Conservation (phyloP, 1,284 basidiomycete genomes). For the Cutaneotrichosporon dermatis region DNA sequence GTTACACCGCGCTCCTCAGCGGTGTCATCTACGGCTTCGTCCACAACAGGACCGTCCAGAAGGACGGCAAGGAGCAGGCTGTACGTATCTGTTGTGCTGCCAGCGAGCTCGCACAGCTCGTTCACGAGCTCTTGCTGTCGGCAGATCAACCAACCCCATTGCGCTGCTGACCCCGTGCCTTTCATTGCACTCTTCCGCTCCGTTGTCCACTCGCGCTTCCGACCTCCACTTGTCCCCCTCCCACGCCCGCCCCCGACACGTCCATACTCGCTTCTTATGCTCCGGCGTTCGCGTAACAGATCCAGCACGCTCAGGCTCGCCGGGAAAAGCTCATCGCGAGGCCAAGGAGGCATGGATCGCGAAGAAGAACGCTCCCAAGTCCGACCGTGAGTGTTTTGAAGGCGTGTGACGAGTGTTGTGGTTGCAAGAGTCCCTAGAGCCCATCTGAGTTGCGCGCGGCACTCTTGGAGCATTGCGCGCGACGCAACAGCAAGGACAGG, state of each 20-base stretch:
- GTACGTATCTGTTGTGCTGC: constrained; percentile 23
- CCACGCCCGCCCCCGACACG: not conserved
- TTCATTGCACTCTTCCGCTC: not conserved
- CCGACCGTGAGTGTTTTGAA: constrained; percentile 13
- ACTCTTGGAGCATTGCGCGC: too few species aligned
- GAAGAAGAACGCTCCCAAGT: constrained; percentile 55
- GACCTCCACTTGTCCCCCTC: not conserved
- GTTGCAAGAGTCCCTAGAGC: too few species aligned
- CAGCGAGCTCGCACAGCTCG: not conserved
- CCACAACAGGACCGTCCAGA: constrained; percentile 86
- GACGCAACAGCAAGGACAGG: too few species aligned
- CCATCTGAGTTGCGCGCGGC: too few species aligned
- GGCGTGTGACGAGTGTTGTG: too few species aligned
- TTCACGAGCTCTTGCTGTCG: not conserved
- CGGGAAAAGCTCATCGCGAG: constrained; percentile 75
- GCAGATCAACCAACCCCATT: constrained; percentile 1
- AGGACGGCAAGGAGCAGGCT: constrained; percentile 60
- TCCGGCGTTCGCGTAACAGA: constrained; percentile 1
- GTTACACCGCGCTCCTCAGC: constrained; percentile 84
- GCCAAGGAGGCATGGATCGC: constrained; percentile 87
- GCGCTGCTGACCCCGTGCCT: constrained; percentile 2
- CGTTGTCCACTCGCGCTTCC: not conserved
- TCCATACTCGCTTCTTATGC: too few species aligned
- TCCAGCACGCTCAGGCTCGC: constrained; percentile 46
- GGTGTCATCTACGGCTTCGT: constrained; percentile 90